Evolutionary conservation across 768 basidiomycete genomes (phyloP).

Genomic region (Tylopilus sp.): DNA sequence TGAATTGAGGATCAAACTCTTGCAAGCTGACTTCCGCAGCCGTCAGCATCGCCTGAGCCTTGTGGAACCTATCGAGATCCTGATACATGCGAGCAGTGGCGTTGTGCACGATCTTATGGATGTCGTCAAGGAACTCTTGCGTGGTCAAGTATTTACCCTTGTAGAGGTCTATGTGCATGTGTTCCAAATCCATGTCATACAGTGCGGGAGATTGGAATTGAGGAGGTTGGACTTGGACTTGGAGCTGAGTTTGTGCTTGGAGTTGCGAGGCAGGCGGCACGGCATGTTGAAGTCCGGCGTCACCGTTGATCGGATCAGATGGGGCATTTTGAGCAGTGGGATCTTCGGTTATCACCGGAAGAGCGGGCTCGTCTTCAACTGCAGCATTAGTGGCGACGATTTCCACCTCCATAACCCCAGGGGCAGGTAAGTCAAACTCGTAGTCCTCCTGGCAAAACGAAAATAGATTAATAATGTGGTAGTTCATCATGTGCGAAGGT

Average conservation of each 20-base stretch:
- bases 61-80: conserved; percentile 73
- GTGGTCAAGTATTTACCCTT: conserved; percentile 84
- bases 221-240: conserved; percentile 34
- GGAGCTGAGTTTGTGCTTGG: conserved; percentile 36
- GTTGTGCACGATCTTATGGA: conserved; percentile 78
- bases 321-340: conserved; percentile 16
- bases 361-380: conserved; percentile 39
- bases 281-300: conserved; percentile 12
- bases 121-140: conserved; percentile 80
- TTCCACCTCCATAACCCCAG: conserved; percentile 27
- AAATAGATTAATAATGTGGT: conserved; percentile 10
- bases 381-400: conserved; percentile 38
- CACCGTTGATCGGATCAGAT: conserved; percentile 42
- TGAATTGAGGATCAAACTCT: conserved; percentile 78
- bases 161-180: conserved; percentile 83
- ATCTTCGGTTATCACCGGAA: conserved; percentile 42
- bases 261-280: conserved; percentile 29
- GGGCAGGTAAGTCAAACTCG: conserved; percentile 42
- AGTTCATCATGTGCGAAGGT: neutral
- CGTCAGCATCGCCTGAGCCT: conserved; percentile 87
- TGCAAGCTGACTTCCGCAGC: conserved; percentile 82
- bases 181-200: conserved; percentile 89
- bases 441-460: conserved; percentile 64
- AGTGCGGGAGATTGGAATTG: conserved; percentile 40
- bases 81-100: conserved; percentile 51